Base-by-base conservation (phyloP, 2,329 filamentous ascomycete species). In the Claviceps arundinis region DNA sequence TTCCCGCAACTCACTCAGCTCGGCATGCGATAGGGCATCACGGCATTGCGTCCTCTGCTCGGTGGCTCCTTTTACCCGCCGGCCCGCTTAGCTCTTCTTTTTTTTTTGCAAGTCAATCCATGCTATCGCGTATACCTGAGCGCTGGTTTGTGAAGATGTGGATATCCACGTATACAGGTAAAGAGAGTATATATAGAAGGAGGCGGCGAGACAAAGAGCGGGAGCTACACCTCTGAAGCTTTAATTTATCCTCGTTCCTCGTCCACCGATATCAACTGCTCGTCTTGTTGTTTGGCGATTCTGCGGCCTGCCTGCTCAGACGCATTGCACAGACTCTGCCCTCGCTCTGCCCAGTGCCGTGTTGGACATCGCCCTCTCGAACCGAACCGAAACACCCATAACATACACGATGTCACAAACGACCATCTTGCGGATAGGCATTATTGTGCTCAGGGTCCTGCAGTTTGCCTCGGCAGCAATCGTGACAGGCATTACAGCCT, bases 381-480 rank as follows among this genome's bases (percentile, higher is more conserved):
- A n/a, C 7, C 2, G n/a, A 42, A 22, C 40, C 17, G 8, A 13
- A 8, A 42, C n/a, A 4, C 17, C 2, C n/a, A 19, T 4, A 19
- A 19, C 17, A 19, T 17, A 4, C 40, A 9, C 30, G 14, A 54
- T 54, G 52, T 17, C 48, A 19, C 44, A 48, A 17, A 44, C n/a
- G n/a, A 41, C 38, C 16, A n/a, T 45, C 13, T n/a, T 52, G 46
- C 55, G 57, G 19, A 52, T 62, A 42, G 46, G 58, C 44, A 55
- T 54, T 47, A 51, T 60, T 48, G 50, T 58, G 16, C 55, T 62
- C 17, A 59, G 61, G 43, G 50, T 52, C 7, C 56, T 59, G 16
- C 52, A 85, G 67, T 73, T 87, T 54, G 77, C 72, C 57, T 86
- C 82, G 60, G 81, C 75, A 8, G 74, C 76, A 55, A 80, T 85